A percentile compares a stretch with the other conserved stretches of the same genome.
Conservation (phyloP, 306 rosid genomes). For the Pyrus bretschneideri region DNA sequence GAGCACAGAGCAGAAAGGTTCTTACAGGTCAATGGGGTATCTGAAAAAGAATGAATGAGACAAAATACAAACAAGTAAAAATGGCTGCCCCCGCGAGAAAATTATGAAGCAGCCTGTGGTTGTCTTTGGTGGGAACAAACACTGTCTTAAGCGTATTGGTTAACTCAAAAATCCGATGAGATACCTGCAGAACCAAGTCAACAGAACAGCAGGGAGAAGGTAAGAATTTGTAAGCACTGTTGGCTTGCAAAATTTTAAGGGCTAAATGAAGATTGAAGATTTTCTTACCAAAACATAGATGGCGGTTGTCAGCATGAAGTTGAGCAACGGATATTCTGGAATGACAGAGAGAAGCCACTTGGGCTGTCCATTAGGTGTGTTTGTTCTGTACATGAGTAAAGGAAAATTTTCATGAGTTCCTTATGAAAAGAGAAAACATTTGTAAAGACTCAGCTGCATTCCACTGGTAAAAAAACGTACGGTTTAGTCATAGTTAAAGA, state of each 20-base stretch:
- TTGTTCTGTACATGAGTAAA: conserved; percentile 54
- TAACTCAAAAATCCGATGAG: conserved; percentile 84
- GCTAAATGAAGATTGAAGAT: conserved; percentile 5
- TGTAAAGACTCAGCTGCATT: background rate
- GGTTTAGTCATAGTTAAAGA: background rate
- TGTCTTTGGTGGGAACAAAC: conserved; percentile 82
- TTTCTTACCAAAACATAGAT: conserved; percentile 66
- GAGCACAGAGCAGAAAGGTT: background rate
- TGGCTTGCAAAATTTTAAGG: conserved; percentile 6
- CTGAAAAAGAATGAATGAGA: conserved; percentile 54
- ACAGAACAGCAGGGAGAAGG: conserved; percentile 20
- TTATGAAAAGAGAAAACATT: background rate
- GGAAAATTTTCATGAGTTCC: background rate
- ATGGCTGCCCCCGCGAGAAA: conserved; percentile 57
- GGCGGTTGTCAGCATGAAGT: conserved; percentile 92
- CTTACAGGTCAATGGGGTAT: conserved; percentile 63
- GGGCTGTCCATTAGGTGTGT: conserved; percentile 90
- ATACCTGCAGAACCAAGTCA: conserved; percentile 53
- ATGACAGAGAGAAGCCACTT: conserved; percentile 98
- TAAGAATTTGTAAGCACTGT: conserved; percentile 3
- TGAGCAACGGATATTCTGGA: conserved; percentile 88
- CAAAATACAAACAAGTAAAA: conserved; percentile 51
- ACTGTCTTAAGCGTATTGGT: conserved; percentile 77
- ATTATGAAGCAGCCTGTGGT: conserved; percentile 73
- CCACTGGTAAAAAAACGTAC: background rate